Evolutionary conservation across 371 early-diverging fungal genomes (phyloP), one percentile per base, ranked within the genome.

Genomic region (Mucor lusitanicus): DNA sequence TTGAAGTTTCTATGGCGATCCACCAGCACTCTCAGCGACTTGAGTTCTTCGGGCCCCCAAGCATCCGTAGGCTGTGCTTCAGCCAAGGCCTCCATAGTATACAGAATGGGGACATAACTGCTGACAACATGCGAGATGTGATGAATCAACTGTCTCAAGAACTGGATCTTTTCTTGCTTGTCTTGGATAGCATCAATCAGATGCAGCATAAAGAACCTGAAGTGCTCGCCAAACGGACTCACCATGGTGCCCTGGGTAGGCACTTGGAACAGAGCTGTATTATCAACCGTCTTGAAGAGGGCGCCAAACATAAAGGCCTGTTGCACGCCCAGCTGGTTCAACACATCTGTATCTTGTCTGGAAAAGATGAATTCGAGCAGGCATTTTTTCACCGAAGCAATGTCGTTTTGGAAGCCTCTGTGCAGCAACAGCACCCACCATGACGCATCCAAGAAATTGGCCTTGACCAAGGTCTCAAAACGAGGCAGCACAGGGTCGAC

Each of bases 401-500:
- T 75, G 15, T 83, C 83, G 35, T 80, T 80, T 30, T 78, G 75
- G 35, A 83, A 80, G 0, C 83, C 83, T 30, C 83, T 72, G 19
- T 77, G 77, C 19, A 83, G 67, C 19, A 83, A 30, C 3, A 80
- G 44, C 21, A 73, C 77, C 83, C 83, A 83, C 83, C 83, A 83
- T 2, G 80, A 73, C 8, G 83, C 59, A 59, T 82, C 80, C 42
- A 79, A 35, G 6, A 35, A 53, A 11, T 74, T 68, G 0, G 68
- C 57, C 19, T 71, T 67, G 21, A 83, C 50, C 9, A 80, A 56
- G 2, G 63, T 27, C 46, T 83, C 74, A 33, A 81, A 72, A n/a
- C 79, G 63, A 27, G 81, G 82, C 13, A 84, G 57, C 0, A 84
- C 78, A 23, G 84, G 84, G 19, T 82, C 82, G 1, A 88, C 79